Evolutionary conservation across 2,329 filamentous ascomycete genomes (phyloP).

Genomic region (Chaetomium strumarium): DNA sequence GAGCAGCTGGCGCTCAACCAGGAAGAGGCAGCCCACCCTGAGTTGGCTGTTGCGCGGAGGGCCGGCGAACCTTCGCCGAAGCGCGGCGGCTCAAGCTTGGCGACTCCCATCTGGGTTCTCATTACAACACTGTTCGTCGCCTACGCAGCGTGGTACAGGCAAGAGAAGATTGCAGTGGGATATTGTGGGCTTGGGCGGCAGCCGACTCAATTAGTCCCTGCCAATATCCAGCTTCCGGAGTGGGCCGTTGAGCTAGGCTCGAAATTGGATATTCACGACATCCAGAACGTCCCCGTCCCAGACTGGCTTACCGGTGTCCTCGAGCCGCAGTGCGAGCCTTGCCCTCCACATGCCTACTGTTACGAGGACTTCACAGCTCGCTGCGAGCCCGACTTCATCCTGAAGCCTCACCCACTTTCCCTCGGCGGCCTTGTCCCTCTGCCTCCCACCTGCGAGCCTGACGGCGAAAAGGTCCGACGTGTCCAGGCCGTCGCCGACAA

Average conservation of each 20-base stretch:
- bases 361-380: conserved; percentile 68
- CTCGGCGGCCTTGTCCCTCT: conserved; percentile 76
- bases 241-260: conserved; percentile 31
- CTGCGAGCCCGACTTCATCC: conserved; percentile 83
- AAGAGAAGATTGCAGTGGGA: conserved; percentile 93
- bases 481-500: conserved; percentile 84
- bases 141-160: conserved; percentile 78
- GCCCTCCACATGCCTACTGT: conserved; percentile 85
- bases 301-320: conserved; percentile 64
- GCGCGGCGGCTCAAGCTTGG: conserved; percentile 45
- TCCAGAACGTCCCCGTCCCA: conserved; percentile 49
- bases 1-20: conserved; percentile 75
- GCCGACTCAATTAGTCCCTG: conserved; percentile 45
- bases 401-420: conserved; percentile 77
- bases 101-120: conserved; percentile 65
- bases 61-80: conserved; percentile 33
- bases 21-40: conserved; percentile 55
- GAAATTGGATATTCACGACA: conserved; percentile 44
- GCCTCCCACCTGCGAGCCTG: conserved; percentile 87
- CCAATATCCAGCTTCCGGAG: conserved; percentile 38
- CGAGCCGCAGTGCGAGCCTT: conserved; percentile 80
- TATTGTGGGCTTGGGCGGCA: conserved; percentile 82
- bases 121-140: conserved; percentile 63
- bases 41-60: conserved; percentile 39
- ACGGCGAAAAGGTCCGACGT: conserved; percentile 83